Percentiles rank a stretch among this genome's conserved stretches.
Evolutionary conservation across 2,329 filamentous ascomycete species (phyloP).

Genomic region (Colletotrichum scovillei): DNA sequence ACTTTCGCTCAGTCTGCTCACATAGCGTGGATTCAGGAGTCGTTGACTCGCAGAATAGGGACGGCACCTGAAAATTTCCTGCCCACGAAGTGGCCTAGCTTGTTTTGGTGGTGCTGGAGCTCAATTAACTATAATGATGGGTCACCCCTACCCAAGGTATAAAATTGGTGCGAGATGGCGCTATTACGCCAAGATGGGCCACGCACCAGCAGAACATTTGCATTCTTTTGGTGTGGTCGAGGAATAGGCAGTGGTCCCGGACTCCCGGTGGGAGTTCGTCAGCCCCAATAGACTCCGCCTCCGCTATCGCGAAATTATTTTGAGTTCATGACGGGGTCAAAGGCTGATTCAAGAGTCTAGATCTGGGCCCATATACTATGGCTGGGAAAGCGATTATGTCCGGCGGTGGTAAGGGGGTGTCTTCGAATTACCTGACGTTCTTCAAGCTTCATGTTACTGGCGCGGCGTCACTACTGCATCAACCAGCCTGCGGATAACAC

Average conservation of each 20-base stretch:
- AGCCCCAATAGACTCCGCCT: neutral
- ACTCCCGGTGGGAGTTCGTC: neutral
- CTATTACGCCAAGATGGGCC: neutral
- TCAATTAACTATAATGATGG: neutral
- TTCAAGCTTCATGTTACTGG: too few relatives aligned
- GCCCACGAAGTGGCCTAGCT: neutral
- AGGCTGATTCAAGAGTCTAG: neutral
- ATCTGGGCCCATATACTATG: neutral
- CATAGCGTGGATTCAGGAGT: neutral
- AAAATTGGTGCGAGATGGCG: neutral
- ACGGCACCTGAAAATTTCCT: neutral
- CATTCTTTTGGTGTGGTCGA: neutral
- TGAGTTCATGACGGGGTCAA: neutral
- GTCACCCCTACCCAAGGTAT: slow-evolving; percentile 6
- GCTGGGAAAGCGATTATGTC: too few relatives aligned
- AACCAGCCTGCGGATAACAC: too few relatives aligned
- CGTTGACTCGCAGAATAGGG: neutral
- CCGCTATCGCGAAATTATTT: neutral
- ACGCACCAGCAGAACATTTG: neutral
- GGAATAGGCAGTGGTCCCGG: neutral
- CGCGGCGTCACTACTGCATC: too few relatives aligned
- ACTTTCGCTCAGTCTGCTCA: neutral
- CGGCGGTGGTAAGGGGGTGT: too few relatives aligned
- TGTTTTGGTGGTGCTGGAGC: neutral
- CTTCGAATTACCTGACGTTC: too few relatives aligned